These are phyloP conservation scores for Talaromyces sp. DNA, from an alignment of 2,329 filamentous ascomycete species.

Conservation along the genomic window DNA sequence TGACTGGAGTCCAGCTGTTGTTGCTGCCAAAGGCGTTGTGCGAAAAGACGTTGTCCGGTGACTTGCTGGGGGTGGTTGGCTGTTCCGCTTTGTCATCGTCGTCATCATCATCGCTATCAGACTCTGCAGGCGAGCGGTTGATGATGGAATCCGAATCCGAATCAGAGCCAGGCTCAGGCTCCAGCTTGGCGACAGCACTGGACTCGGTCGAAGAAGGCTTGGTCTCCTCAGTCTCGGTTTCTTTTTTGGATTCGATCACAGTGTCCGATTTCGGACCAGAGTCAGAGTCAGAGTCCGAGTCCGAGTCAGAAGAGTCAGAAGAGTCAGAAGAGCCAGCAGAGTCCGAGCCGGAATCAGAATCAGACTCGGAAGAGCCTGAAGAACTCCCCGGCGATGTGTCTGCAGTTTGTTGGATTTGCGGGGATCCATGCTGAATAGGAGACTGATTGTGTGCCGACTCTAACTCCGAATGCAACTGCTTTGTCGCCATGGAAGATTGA, in stretches of 20 bases:
- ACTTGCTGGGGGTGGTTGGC: background rate
- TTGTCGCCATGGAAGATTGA: background rate
- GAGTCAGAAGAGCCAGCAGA: background rate
- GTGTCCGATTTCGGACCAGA: background rate
- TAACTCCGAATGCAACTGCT: background rate
- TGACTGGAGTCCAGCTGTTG: slow-evolving; percentile 1
- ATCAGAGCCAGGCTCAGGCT: background rate
- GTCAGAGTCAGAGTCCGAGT: slow-evolving; percentile 14
- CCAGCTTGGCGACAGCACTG: background rate
- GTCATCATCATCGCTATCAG: slow-evolving; percentile 1
- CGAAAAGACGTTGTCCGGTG: background rate
- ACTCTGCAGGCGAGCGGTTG: background rate
- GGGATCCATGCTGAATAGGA: background rate
- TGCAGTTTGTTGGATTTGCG: background rate
- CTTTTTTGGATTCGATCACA: background rate
- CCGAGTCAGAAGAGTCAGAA: slow-evolving; percentile 11
- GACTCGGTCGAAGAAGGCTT: too few species aligned
- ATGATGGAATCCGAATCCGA: background rate
- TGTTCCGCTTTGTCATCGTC: background rate
- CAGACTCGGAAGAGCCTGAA: slow-evolving; percentile 1
- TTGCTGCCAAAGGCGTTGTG: background rate
- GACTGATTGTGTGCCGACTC: background rate
- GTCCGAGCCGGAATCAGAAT: slow-evolving; percentile 3
- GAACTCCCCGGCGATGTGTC: background rate
- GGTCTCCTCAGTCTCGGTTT: background rate